A percentile compares a stretch with the other conserved stretches of the same genome.
Evolutionary conservation across 1,284 basidiomycete species (phyloP).

Genomic region (Abortiporus biennis): DNA sequence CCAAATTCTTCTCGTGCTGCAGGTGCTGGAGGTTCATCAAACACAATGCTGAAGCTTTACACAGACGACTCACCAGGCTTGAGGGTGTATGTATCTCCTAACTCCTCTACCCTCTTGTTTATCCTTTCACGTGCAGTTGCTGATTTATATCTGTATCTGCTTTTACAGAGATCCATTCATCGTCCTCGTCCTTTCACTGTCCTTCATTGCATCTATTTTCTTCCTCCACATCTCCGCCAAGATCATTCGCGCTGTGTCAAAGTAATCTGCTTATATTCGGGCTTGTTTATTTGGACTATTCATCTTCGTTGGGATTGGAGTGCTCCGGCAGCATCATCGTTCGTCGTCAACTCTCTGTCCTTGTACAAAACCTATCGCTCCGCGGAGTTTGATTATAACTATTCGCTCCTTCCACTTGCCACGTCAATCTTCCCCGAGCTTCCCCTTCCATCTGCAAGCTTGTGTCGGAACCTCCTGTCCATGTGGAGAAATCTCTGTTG

Average conservation of each 20-base stretch:
- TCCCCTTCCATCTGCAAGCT: too few relatives aligned
- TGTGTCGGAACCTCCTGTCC: too few relatives aligned
- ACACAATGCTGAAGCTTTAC: slow-evolving; percentile 98
- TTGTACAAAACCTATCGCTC: too few relatives aligned
- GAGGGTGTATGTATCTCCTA: slow-evolving; percentile 72
- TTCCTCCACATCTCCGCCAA: slow-evolving; percentile 98
- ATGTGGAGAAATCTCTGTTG: too few relatives aligned
- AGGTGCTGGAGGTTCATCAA: slow-evolving; percentile 93
- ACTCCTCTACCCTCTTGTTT: slow-evolving; percentile 1
- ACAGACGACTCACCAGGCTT: slow-evolving; percentile 96
- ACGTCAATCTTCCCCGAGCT: too few relatives aligned
- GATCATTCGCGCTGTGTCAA: slow-evolving; percentile 55
- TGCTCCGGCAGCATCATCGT: too few relatives aligned
- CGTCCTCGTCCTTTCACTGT: slow-evolving; percentile 93
- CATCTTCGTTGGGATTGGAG: too few relatives aligned
- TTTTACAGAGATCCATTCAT: slow-evolving; percentile 88
- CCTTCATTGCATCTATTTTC: slow-evolving; percentile 98
- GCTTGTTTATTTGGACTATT: too few relatives aligned
- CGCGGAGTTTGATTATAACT: too few relatives aligned
- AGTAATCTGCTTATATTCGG: too few relatives aligned
- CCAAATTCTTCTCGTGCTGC: slow-evolving; percentile 91
- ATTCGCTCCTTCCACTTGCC: too few relatives aligned
- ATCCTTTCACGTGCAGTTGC: slow-evolving; percentile 1
- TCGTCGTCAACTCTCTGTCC: too few relatives aligned
- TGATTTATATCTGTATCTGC: not conserved